These are phyloP conservation scores for Neonectria magnoliae DNA, from an alignment of 2,329 filamentous ascomycete species.

Conservation along the genomic window DNA sequence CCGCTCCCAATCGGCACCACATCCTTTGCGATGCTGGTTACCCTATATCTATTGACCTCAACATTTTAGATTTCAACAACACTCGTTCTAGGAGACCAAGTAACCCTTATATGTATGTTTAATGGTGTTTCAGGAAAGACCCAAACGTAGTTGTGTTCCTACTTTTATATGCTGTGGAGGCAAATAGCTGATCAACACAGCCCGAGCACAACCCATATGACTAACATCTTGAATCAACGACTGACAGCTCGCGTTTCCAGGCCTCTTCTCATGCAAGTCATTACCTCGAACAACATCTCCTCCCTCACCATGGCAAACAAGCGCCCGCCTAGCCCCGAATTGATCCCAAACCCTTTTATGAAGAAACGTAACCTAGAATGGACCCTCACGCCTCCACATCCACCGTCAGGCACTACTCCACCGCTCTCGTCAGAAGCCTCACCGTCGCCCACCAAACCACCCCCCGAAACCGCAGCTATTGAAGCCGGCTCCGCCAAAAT, in stretches of 20 bases:
- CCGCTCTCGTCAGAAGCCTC: constrained; percentile 12
- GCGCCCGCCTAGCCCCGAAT: constrained; percentile 43
- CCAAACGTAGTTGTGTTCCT: too few relatives aligned
- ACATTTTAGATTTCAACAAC: background rate
- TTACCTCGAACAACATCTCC: background rate
- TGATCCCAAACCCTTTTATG: constrained; percentile 58
- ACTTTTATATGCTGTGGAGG: background rate
- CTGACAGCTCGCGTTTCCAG: too few relatives aligned
- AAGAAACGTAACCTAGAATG: constrained; percentile 59
- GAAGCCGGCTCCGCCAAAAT: constrained; percentile 52
- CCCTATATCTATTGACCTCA: background rate
- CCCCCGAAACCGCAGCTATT: constrained; percentile 49
- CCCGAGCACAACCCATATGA: background rate
- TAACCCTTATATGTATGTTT: background rate
- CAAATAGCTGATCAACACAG: background rate
- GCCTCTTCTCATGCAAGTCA: too few relatives aligned
- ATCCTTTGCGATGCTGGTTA: background rate
- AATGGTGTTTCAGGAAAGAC: too few relatives aligned
- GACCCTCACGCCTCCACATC: constrained; percentile 44
- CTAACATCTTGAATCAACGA: background rate
- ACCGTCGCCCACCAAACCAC: constrained; percentile 24
- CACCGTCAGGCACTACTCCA: constrained; percentile 13
- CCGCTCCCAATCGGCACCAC: background rate
- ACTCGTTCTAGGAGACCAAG: background rate
- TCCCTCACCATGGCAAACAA: constrained; percentile 37